Evolutionary conservation across 2,329 filamentous ascomycete genomes (phyloP).

Genomic region (Penicillium sp.): DNA sequence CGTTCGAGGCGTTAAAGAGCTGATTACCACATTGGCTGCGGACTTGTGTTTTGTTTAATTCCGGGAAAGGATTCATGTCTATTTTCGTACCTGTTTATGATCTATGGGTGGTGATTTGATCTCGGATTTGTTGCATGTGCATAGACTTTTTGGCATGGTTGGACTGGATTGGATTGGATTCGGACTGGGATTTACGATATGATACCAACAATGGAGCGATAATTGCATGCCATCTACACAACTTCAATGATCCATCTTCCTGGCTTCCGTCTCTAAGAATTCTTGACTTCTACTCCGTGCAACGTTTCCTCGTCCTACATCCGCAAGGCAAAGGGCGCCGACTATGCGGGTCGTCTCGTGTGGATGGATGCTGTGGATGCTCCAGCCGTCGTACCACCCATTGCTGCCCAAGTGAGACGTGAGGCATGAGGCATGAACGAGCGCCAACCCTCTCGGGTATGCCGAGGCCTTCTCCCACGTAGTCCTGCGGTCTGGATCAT

Average conservation of each 20-base stretch:
- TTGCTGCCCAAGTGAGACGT: slow-evolving; percentile 20
- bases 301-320: slow-evolving; percentile 15
- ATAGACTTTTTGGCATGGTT: slow-evolving; percentile 13
- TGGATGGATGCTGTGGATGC: slow-evolving; percentile 4
- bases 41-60: slow-evolving; percentile 1
- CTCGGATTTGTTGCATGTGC: slow-evolving; percentile 14
- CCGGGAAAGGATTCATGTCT: slow-evolving; percentile 7
- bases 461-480: neutral
- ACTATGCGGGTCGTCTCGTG: slow-evolving; percentile 11
- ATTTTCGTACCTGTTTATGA: slow-evolving; percentile 7
- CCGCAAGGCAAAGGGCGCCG: slow-evolving; percentile 1
- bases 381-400: slow-evolving; percentile 9
- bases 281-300: slow-evolving; percentile 2
- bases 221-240: slow-evolving; percentile 7
- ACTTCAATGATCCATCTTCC: neutral
- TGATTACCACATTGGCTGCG: neutral
- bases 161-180: slow-evolving; percentile 17
- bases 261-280: neutral
- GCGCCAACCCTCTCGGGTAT: slow-evolving; percentile 9
- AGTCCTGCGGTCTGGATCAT: neutral
- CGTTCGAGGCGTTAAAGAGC: slow-evolving; percentile 10
- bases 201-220: slow-evolving; percentile 22
- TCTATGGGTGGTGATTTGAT: slow-evolving; percentile 15
- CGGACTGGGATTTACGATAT: slow-evolving; percentile 18
- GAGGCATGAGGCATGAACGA: slow-evolving; percentile 1